Base-by-base conservation (phyloP, 345 rosid genomes). In the Reutealis trisperma region DNA sequence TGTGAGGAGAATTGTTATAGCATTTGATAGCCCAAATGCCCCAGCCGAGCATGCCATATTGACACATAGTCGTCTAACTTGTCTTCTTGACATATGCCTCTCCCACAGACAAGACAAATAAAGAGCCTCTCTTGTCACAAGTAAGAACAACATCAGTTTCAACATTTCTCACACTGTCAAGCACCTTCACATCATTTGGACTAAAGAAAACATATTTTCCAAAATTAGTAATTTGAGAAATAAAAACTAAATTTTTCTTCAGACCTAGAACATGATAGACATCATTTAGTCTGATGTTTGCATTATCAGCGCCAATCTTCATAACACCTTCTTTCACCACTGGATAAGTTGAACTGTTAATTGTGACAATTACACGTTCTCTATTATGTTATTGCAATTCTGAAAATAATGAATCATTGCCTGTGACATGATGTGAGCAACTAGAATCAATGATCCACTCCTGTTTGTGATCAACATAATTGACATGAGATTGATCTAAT, bases 11-110 rank as follows among this genome's bases (percentile, higher is more conserved):
- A 73, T 42, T 77, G 27, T 5, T 81, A 14, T 16, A 76, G 10
- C 55, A 67, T 37, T 72, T 76, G 74, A 77, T 81, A 77, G 41
- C 75, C 71, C 2, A 72, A 10, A 67, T 80, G 71, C 0, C 80
- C 71, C 12, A 71, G 37, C 1, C 69, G 49, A 49, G 80, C 77
- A 57, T 75, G 83, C 83, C 80, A 75, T 13, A 64, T 12, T 21
- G 70, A 15, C 10, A 44, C 44, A 60, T 54, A 60, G 25, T 60
- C 70, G 47, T 75, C n/a, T 71, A 45, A 21, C 80, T 47, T 24
- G 71, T 73, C 47, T 67, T 72, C 18, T 81, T 67, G 5, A 81
- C 71, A 67, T 49, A 81, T 0, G 65, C 74, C 9, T 81, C 41
- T 30, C 63, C 32, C 30, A 70, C 27, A 44, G 65, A 64, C 52